These are phyloP conservation scores for Sarocladium brachiariae DNA, from an alignment of 2,329 filamentous ascomycete species.

Conservation along the genomic window DNA sequence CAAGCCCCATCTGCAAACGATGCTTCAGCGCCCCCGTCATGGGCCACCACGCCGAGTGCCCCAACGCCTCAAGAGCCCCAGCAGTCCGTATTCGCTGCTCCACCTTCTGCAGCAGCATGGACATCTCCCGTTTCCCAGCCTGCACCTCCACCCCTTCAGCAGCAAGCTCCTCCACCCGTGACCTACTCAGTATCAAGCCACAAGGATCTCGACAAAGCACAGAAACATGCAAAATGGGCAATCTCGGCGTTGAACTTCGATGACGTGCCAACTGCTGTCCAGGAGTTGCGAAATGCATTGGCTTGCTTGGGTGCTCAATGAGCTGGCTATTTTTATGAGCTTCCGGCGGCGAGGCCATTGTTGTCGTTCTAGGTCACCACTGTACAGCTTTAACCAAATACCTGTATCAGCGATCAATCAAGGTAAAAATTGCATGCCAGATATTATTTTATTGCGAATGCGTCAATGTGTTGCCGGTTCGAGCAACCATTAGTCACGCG, in stretches of 20 bases:
- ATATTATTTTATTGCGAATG: too few species aligned
- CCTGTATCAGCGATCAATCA: not conserved
- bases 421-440: not conserved
- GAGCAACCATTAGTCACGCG: not conserved
- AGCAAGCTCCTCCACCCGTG: conserved; percentile 7
- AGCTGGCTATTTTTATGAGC: not conserved
- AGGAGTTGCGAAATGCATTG: conserved; percentile 73
- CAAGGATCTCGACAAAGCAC: conserved; percentile 68
- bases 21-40: conserved; percentile 17
- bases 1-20: conserved; percentile 14
- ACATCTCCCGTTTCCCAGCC: conserved; percentile 11
- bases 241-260: conserved; percentile 97
- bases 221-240: conserved; percentile 96
- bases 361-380: not conserved
- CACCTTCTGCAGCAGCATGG: conserved; percentile 12
- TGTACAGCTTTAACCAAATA: not conserved
- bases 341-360: not conserved
- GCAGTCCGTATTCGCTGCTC: conserved; percentile 11
- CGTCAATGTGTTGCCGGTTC: not conserved
- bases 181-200: conserved; percentile 17
- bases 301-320: conserved; percentile 55
- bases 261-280: conserved; percentile 82
- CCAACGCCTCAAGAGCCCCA: conserved; percentile 12
- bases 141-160: conserved; percentile 2
- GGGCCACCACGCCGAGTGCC: conserved; percentile 19